phyloP scores from a whole-genome alignment of 1,284 basidiomycete genomes.

The Coniferiporia weirii region DNA sequence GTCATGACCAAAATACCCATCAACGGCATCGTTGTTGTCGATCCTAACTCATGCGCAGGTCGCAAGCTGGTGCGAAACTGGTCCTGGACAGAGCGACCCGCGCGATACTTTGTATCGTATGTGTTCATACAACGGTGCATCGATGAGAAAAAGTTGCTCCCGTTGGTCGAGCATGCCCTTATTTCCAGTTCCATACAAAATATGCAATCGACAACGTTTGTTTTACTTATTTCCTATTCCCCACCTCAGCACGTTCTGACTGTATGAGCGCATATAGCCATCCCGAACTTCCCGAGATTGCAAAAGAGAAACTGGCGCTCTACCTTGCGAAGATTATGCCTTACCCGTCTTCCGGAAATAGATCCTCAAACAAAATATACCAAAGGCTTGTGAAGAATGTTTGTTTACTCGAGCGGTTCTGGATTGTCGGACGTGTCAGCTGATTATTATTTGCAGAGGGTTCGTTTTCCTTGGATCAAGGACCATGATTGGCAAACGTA shows the following conservation, averaged over 20 bases:
- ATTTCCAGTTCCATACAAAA: too few species aligned
- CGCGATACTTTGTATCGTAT: slow-evolving; percentile 9
- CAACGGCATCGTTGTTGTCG: slow-evolving; percentile 9
- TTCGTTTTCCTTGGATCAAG: slow-evolving; percentile 8
- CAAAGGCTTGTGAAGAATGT: slow-evolving; percentile 11
- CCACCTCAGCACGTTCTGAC: background rate
- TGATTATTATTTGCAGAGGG: background rate
- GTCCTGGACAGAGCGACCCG: slow-evolving; percentile 12
- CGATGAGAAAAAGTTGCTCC: background rate
- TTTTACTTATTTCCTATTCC: background rate
- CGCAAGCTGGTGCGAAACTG: slow-evolving; percentile 5
- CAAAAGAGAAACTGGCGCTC: slow-evolving; percentile 12
- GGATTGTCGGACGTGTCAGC: background rate
- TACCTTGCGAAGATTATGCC: slow-evolving; percentile 9
- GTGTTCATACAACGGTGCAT: slow-evolving; percentile 5
- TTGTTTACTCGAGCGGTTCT: background rate
- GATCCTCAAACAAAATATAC: slow-evolving; percentile 11
- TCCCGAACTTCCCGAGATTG: background rate
- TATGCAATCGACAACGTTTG: background rate
- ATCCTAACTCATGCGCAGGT: slow-evolving; percentile 3
- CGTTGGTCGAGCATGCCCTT: background rate
- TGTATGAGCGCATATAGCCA: slow-evolving; percentile 8
- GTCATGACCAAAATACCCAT: slow-evolving; percentile 12
- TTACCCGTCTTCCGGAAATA: background rate
- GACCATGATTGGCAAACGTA: slow-evolving; percentile 12